Evolutionary conservation across 1,139 yeast genomes (phyloP), one percentile per base, ranked within the genome.

Genomic region (Scheffersomyces lignicola): DNA sequence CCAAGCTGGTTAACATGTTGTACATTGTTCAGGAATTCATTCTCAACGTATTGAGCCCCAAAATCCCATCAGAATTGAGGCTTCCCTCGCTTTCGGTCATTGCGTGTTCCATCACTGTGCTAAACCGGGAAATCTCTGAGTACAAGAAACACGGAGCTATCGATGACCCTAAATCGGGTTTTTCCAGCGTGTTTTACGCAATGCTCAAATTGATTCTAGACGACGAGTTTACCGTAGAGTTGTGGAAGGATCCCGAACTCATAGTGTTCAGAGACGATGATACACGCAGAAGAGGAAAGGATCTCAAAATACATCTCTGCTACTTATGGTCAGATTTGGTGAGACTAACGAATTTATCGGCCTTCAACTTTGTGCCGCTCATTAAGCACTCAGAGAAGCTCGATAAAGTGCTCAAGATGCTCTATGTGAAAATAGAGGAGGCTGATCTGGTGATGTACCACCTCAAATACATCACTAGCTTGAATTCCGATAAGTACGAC

Each of bases 211-310:
- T 42, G 5, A 30, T 47, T 8, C 35, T 51, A 16, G 47, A 46
- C 23, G 53, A 49, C 10, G 51, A 47, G 4, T 29, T 37, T 5
- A 40, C 44, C 2, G 24, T 62, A n/a, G 61, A 58, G 29, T 41
- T 65, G 5, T 69, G 73, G 74, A 58, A 55, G 32, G 65, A 63
- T 39, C 76, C 73, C 1, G 54, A 56, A 12, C 48, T 46, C 18
- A 51, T 68, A 2, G 39, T 34, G 3, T 49, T 58, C 30, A 45
- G 47, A 15, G 50, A 39, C 3, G 36, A 44, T 26, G 47, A 48
- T 18, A 37, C 52, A 16, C 45, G 51, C 22, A 49, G 44, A 33
- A 47, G 54, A 26, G 43, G 47, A 16, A 49, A 51, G 18, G 60
- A 58, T 16, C 36, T 67, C n/a, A 56, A 62, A 30, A 35, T 63